These are phyloP conservation scores for Amanita subjunquillea DNA, from an alignment of 768 basidiomycete genomes.

Conservation along the genomic window DNA sequence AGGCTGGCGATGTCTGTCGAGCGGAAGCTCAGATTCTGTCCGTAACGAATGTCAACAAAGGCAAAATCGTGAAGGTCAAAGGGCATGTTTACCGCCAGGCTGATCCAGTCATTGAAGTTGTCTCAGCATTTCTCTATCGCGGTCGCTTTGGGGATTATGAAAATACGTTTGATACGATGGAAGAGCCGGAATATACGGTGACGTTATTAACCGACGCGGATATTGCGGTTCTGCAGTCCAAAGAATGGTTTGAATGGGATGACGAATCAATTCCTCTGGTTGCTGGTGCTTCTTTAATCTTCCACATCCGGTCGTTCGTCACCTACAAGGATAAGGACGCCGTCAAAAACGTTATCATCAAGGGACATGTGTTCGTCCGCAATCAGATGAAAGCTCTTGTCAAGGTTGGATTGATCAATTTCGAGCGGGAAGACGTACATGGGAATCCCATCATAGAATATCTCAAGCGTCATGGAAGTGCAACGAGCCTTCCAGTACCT, in stretches of 20 bases:
- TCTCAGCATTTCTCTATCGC: constrained; percentile 94
- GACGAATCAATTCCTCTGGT: constrained; percentile 69
- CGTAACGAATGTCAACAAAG: constrained; percentile 82
- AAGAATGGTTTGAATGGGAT: constrained; percentile 98
- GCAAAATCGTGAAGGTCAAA: constrained; percentile 89
- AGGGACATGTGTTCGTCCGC: constrained; percentile 79
- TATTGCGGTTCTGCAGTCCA: constrained; percentile 86
- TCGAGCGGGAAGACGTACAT: constrained; percentile 75
- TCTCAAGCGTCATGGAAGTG: constrained; percentile 80
- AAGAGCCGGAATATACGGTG: constrained; percentile 84
- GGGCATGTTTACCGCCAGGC: constrained; percentile 72
- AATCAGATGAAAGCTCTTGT: constrained; percentile 83
- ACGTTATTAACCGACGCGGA: constrained; percentile 64
- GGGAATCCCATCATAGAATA: constrained; percentile 94
- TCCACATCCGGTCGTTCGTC: constrained; percentile 81
- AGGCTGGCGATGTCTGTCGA: constrained; percentile 83
- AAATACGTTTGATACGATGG: constrained; percentile 90
- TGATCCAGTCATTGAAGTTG: constrained; percentile 83
- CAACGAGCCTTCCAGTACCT: constrained; percentile 67
- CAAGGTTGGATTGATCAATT: constrained; percentile 83
- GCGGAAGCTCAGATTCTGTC: constrained; percentile 85
- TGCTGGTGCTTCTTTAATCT: constrained; percentile 76
- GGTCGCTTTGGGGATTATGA: constrained; percentile 89
- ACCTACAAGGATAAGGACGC: constrained; percentile 87
- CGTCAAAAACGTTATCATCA: constrained; percentile 71